Base-by-base conservation (phyloP, 208 protist species). In the Novymonas esmeraldas region DNA sequence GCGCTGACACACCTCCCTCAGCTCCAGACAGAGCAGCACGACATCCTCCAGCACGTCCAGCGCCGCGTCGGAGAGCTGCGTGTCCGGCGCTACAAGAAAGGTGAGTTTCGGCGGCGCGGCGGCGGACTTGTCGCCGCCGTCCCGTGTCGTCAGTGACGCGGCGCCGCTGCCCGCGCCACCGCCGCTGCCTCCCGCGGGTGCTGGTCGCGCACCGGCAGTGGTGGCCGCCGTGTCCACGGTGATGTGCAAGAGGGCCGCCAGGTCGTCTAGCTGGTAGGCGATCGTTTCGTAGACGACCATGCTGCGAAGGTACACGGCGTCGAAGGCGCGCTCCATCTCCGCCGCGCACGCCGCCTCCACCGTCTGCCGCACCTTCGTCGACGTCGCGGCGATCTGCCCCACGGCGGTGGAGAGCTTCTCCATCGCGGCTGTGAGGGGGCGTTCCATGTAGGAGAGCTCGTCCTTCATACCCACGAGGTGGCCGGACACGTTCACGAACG, bases 381-480 rank as follows among this genome's bases (percentile, higher is more conserved):
- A 75, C n/a, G 79, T 62, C 31, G 70, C 45, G 13, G 64, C 34
- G 1, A 96, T 67, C 39, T 76, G 79, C 4, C 60, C 55, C 11
- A 78, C 70, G 13, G 75, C 79, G 11, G 45, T 58, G n/a, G 61
- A 67, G 5, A 93, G 42, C 52, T 84, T 84, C 59, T 87, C 76
- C 36, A 85, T 78, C 16, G 78, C 64, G 0, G 62, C 67, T 31
- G 67, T 46, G 22, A 97, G 73, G 0, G 89, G 87, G 24, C 81
- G 73, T 55, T 87, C 72, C 63, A 90, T 77, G 45, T 73, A 82
- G 13, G 85, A 82, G 48, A 97, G 63, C 45, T 97, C 84, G 38
- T 90, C 83, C 38, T 85, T 70, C 78, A 97, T 89, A 1, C 84
- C 87, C 13, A 88, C 76, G 28, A 94, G 70, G 36, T 85, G 79